These are phyloP conservation scores for Eucalyptus decipiens DNA, from an alignment of 345 rosid species.

Conservation along the genomic window DNA sequence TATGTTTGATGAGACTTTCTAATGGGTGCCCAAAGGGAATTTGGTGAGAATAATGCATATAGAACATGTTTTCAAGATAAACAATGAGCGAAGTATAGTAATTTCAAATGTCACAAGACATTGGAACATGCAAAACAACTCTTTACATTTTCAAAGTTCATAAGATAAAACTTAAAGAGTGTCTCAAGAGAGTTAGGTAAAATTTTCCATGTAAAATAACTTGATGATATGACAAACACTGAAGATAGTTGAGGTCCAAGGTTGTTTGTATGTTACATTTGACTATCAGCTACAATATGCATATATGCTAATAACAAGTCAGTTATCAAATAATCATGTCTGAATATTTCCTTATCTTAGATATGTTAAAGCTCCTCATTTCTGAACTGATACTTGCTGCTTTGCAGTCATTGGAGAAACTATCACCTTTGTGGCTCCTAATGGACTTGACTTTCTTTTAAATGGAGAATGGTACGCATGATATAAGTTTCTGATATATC, in stretches of 20 bases:
- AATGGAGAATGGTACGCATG: slow-evolving; percentile 90
- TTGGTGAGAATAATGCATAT: background rate
- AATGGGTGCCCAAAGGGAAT: background rate
- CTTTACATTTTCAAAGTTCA: background rate
- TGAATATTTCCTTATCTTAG: background rate
- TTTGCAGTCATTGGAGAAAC: slow-evolving; percentile 95
- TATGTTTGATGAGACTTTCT: background rate
- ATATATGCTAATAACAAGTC: background rate
- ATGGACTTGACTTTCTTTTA: slow-evolving; percentile 51
- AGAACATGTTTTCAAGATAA: background rate
- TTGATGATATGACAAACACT: background rate
- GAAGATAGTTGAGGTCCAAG: background rate
- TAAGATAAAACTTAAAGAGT: background rate
- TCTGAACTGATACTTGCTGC: background rate
- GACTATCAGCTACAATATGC: too few species aligned
- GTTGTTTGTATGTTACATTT: too few species aligned
- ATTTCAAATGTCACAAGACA: background rate
- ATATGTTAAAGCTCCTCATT: background rate
- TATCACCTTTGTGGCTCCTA: slow-evolving; percentile 59
- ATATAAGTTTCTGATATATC: background rate
- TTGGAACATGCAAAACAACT: background rate
- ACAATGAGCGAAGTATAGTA: background rate
- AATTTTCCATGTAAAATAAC: background rate
- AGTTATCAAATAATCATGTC: background rate
- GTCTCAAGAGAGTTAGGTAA: background rate